Evolutionary conservation across 164 flowering plant genomes (phyloP), one percentile per base, ranked within the genome.

Genomic region (Chimonanthus praecox): DNA sequence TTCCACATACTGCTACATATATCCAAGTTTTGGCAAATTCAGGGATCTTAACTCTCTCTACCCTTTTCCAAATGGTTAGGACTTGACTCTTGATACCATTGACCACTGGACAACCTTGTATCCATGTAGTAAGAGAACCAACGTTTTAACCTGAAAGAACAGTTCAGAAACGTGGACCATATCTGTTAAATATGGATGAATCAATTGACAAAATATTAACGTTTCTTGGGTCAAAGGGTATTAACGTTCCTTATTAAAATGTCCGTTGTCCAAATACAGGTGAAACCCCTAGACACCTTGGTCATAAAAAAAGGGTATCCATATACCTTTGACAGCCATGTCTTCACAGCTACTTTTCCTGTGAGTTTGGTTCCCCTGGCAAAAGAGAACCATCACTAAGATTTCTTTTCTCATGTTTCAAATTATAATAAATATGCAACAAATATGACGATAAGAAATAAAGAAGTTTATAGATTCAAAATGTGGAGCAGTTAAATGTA

Each of bases 341-440:
- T 80, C 85, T 71, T 88, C 88, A 11, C 80, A 76, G 77, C 86
- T 85, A 81, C 94, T 87, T 82, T 89, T 92, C 83, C 85, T 84
- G 74, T 74, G 75, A 15, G 69, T 72, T 74, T 84, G 80, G 83
- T 71, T 83, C 5, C 75, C 86, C 98, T 92, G 77, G 58, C 69
- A 75, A 21, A 71, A 13, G 21, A 69, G 4, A 10, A 69, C 7
- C 7, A 68, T n/a, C 33, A 66, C 10, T 66, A 8, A 66, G 69
- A 66, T 44, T 63, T 20, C 44, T n/a, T 63, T 20, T 3, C 4
- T 33, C 66, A 21, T 44, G 18, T 10, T 7, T 7, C 44, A 63
- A 33, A 20, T 6, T 21, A 63, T 44, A 66, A 62, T n/a, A 62
- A 9, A 33, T 8, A 62, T 20, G 33, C 16, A 44, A 72, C n/a